A percentile compares a stretch with the other conserved stretches of the same genome.
These are phyloP conservation scores for Eutypa lata DNA, from an alignment of 2,329 filamentous ascomycete genomes.

Conservation along the genomic window DNA sequence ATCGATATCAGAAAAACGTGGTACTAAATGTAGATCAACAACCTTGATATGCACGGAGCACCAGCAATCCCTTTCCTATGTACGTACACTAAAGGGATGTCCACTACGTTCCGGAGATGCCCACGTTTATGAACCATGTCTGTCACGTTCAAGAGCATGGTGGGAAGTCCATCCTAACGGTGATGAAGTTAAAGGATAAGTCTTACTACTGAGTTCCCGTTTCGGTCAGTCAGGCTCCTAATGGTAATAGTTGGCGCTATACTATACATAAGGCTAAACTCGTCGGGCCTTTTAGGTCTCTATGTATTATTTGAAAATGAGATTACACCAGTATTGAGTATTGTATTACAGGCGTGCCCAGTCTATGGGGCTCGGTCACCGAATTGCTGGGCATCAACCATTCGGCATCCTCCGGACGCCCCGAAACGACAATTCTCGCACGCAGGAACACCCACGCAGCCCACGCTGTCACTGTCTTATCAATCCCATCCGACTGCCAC, in stretches of 20 bases:
- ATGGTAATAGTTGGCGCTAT: neutral
- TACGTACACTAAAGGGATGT: too few species aligned
- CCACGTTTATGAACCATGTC: too few species aligned
- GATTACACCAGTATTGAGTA: neutral
- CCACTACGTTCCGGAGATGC: too few species aligned
- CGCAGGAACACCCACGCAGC: neutral
- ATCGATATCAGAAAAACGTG: neutral
- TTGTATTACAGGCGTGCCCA: neutral
- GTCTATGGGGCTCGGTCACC: neutral
- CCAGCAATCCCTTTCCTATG: too few species aligned
- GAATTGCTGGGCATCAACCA: constrained; percentile 11
- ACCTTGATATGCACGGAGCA: neutral
- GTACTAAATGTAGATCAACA: neutral
- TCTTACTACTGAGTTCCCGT: neutral
- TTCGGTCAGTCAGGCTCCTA: neutral
- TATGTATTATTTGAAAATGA: neutral
- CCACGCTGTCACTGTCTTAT: neutral
- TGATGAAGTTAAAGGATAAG: too few species aligned
- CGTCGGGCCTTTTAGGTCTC: neutral
- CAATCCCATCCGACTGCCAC: too few species aligned
- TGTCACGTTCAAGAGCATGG: too few species aligned
- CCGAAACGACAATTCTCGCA: constrained; percentile 1
- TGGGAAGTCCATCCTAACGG: too few species aligned
- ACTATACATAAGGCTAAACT: neutral
- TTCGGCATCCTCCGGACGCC: constrained; percentile 25